phyloP scores from a whole-genome alignment of 1,139 yeast species.

The Eremothecium gossypii region DNA sequence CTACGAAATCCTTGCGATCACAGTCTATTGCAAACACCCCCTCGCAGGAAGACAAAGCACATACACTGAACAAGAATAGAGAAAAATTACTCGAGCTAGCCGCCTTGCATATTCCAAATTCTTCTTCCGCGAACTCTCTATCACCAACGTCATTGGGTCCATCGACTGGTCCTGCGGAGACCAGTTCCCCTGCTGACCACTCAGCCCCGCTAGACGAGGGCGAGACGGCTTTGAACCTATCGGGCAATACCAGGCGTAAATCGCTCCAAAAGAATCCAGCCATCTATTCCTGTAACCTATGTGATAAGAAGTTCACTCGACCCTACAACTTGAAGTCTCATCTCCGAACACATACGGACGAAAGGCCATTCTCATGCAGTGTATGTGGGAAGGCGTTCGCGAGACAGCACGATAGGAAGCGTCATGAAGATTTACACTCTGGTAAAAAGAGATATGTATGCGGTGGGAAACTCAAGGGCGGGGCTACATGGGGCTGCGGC shows the following conservation, averaged over 20 bases:
- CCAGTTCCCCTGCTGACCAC: background rate
- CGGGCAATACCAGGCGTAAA: constrained; percentile 36
- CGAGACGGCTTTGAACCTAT: constrained; percentile 14
- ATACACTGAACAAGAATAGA: constrained; percentile 34
- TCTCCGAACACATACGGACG: constrained; percentile 87
- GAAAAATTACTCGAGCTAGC: constrained; percentile 61
- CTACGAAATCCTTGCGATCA: constrained; percentile 15
- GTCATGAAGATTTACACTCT: constrained; percentile 88
- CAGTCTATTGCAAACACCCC: constrained; percentile 13
- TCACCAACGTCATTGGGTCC: background rate
- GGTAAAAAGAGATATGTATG: constrained; percentile 89
- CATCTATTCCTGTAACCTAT: constrained; percentile 70
- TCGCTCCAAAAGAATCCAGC: constrained; percentile 65
- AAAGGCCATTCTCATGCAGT: constrained; percentile 78
- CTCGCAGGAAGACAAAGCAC: constrained; percentile 28
- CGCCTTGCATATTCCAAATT: constrained; percentile 11
- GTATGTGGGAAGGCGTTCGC: constrained; percentile 94
- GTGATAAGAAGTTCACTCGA: constrained; percentile 81
- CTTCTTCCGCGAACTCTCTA: background rate
- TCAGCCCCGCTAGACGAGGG: constrained; percentile 12
- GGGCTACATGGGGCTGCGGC: constrained; percentile 78
- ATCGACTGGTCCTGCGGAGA: background rate
- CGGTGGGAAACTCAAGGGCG: constrained; percentile 53
- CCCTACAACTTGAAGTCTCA: constrained; percentile 92
- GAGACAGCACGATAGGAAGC: constrained; percentile 84